Evolutionary conservation across 176 grass and related monocot genomes (phyloP).

Genomic region (Raddia guianensis): DNA sequence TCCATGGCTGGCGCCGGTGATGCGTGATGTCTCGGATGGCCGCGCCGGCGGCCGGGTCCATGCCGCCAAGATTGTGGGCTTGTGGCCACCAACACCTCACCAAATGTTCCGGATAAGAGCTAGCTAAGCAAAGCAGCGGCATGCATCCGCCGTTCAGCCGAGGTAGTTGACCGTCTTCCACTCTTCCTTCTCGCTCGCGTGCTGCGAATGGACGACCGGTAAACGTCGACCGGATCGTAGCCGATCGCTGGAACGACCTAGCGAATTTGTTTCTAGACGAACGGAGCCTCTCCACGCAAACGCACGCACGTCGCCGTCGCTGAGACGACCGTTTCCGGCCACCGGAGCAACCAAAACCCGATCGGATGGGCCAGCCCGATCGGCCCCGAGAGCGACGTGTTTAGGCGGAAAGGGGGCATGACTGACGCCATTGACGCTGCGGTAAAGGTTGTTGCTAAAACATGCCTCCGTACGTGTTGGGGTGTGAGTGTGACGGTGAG

Average conservation of each 20-base stretch:
- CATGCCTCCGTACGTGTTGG: background rate
- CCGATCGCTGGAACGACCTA: background rate
- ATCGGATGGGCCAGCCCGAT: background rate
- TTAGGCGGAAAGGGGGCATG: background rate
- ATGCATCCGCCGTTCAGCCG: no score
- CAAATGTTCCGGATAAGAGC: constrained; percentile 47
- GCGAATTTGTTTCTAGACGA: constrained; percentile 15
- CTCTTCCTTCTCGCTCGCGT: background rate
- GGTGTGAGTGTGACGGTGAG: no score
- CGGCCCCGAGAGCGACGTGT: constrained; percentile 10
- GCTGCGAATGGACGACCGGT: constrained; percentile 5
- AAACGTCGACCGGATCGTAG: constrained; percentile 40
- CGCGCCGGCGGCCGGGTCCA: background rate
- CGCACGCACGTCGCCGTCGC: constrained; percentile 28
- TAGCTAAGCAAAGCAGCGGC: background rate
- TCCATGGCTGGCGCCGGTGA: background rate
- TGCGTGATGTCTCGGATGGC: background rate
- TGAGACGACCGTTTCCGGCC: constrained; percentile 7
- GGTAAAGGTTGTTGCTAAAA: background rate
- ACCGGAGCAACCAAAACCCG: background rate
- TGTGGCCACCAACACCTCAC: constrained; percentile 8
- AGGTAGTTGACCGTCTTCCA: background rate
- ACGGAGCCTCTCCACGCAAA: constrained; percentile 23
- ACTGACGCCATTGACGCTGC: background rate
- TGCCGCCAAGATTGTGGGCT: constrained; percentile 15